Conservation (phyloP, 2,329 filamentous ascomycete genomes). For the Nothomitra cinnamomea region DNA sequence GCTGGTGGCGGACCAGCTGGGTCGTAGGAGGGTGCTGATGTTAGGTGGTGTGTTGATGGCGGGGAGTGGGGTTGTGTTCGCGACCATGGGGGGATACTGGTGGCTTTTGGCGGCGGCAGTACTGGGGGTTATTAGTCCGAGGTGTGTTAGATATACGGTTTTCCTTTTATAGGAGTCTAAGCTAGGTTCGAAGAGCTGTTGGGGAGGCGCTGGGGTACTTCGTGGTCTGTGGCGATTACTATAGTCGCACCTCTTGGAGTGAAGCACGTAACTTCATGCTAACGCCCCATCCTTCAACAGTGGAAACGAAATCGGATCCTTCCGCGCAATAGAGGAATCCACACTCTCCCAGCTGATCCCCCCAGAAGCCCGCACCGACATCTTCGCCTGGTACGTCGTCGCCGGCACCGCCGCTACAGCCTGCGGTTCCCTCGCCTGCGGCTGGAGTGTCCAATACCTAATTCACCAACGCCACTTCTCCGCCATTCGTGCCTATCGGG, state of each 20-base stretch:
- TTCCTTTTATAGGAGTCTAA: no score
- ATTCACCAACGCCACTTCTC: constrained; percentile 28
- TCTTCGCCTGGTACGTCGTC: constrained; percentile 46
- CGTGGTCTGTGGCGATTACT: no score
- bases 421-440: constrained; percentile 39
- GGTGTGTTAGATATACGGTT: constrained; percentile 17
- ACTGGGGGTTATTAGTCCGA: constrained; percentile 45
- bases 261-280: background rate
- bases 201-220: no score
- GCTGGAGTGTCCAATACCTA: constrained; percentile 40
- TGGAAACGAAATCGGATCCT: constrained; percentile 32
- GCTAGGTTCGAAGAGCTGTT: no score
- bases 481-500: constrained; percentile 31
- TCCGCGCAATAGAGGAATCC: constrained; percentile 14
- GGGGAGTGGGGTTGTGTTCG: constrained; percentile 38
- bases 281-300: constrained; percentile 17
- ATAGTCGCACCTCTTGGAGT: no score
- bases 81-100: constrained; percentile 36
- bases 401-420: constrained; percentile 43
- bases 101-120: constrained; percentile 38
- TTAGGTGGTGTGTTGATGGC: constrained; percentile 39
- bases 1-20: constrained; percentile 38
- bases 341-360: constrained; percentile 39
- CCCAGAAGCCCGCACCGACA: constrained; percentile 30
- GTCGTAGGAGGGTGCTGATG: constrained; percentile 35